phyloP scores from a whole-genome alignment of 495 filamentous ascomycete genomes.

The Penicillium argentinense region DNA sequence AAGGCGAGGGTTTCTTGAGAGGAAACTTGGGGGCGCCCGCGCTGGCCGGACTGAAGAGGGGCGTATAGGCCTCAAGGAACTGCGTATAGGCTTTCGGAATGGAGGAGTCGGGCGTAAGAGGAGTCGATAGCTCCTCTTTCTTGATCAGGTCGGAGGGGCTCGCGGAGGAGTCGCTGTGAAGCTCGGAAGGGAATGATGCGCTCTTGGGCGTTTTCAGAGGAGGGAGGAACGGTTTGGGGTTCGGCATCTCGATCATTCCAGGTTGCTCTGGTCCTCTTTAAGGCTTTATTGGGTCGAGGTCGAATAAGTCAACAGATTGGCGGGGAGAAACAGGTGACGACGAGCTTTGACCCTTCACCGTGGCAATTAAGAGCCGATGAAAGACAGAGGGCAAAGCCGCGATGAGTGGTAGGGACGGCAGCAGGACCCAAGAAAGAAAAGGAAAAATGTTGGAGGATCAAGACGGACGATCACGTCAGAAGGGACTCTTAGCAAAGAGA shows the following conservation, averaged over 20 bases:
- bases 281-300: too few relatives aligned
- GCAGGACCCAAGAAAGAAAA: neutral
- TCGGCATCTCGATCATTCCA: conserved; percentile 54
- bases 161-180: conserved; percentile 39
- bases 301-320: too few relatives aligned
- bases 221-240: conserved; percentile 63
- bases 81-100: conserved; percentile 81
- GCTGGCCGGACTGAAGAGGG: conserved; percentile 51
- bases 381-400: conserved; percentile 1
- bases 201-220: conserved; percentile 77
- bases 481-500: too few relatives aligned
- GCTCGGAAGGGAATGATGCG: conserved; percentile 75
- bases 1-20: conserved; percentile 27
- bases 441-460: too few relatives aligned
- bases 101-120: neutral
- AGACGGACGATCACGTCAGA: neutral
- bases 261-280: too few relatives aligned
- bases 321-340: conserved; percentile 3
- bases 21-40: conserved; percentile 33
- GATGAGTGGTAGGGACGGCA: neutral
- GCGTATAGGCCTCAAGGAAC: conserved; percentile 80
- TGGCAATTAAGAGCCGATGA: neutral
- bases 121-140: conserved; percentile 6
- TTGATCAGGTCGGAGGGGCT: conserved; percentile 29
- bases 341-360: neutral